Evolutionary conservation across 1,284 basidiomycete species (phyloP).

Genomic region (Melanopsichium pennsylvanicum): DNA sequence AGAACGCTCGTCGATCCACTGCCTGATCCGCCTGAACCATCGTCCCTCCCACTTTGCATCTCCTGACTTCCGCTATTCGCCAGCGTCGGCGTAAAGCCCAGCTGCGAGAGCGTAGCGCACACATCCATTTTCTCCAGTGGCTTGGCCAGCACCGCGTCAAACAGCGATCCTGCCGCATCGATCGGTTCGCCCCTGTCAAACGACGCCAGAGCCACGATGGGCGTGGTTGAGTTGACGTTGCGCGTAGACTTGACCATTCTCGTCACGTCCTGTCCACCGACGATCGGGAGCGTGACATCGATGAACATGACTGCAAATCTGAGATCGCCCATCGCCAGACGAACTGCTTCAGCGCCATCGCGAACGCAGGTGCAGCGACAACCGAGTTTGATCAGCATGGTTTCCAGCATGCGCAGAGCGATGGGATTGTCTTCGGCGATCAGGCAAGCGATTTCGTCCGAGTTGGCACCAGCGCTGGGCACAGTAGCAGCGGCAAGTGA

Average conservation of each 20-base stretch:
- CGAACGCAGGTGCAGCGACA: constrained; percentile 92
- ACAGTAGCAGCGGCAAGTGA: constrained; percentile 4
- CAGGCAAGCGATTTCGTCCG: constrained; percentile 78
- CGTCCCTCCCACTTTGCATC: too few species aligned
- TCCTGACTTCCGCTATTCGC: constrained; percentile 8
- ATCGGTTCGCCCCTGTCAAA: constrained; percentile 57
- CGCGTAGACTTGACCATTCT: constrained; percentile 93
- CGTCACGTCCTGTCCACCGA: constrained; percentile 89
- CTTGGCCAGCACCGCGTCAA: constrained; percentile 59
- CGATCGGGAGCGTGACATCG: constrained; percentile 88
- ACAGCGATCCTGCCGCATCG: constrained; percentile 68
- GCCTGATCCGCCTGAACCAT: too few species aligned
- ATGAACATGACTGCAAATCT: constrained; percentile 77
- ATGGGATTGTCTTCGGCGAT: constrained; percentile 96
- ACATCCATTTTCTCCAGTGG: constrained; percentile 58
- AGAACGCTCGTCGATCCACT: constrained; percentile 27
- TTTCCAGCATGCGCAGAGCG: constrained; percentile 74
- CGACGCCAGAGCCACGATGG: constrained; percentile 81
- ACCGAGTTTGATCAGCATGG: constrained; percentile 85
- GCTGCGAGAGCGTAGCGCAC: constrained; percentile 39
- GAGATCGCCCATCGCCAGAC: constrained; percentile 95
- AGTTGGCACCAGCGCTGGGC: constrained; percentile 17
- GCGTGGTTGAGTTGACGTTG: constrained; percentile 84
- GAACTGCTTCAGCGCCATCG: constrained; percentile 94
- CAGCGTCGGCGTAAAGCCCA: constrained; percentile 49